Base-by-base conservation (phyloP, 192 early-diverging fungal genomes). In the Tieghemiomyces parasiticus region DNA sequence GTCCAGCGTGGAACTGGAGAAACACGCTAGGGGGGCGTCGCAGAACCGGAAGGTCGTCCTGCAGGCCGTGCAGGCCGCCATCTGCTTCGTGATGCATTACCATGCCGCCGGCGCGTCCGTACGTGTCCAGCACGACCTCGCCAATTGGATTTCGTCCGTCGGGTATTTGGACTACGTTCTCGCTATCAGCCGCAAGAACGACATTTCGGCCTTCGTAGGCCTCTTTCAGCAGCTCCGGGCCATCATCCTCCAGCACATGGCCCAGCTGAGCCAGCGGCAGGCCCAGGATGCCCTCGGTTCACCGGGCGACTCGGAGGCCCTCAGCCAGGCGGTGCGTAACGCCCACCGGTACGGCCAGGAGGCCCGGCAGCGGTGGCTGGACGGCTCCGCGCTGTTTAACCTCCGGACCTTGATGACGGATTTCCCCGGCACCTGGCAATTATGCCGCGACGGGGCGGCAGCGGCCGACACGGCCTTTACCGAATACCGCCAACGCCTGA, bases 161-260 rank as follows among this genome's bases (percentile, higher is more conserved):
- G 16, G 13, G 20, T 56, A 34, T 34, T 26, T 31, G 29, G 13
- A 56, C 1, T 33, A 16, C 20, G 28, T 56, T 20, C 16, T 13
- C 31, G 29, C 29, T 19, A 10, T n/a, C 10, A n/a, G 16, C 19
- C 28, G 3, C 16, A 3, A 10, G 24, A 1, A 35, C 19, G 16
- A 24, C 54, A 20, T 20, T 30, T 16, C 54, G 29, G 16, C 34
- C 3, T 29, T 56, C 9, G 16, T 22, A 13, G 54, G 54, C 16
- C 32, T 56, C 13, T 20, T n/a, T 13, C 54, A 28, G 31, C 54
- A 56, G 20, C 14, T 56, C 2, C 29, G 34, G 32, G 54, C 54
- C 31, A 24, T 56, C 16, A 34, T 56, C 32, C 54, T 33, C 28
- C 54, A 56, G 29, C 54, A 31, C 16, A 8, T 56, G 54, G 54